Evolutionary conservation across 2,329 filamentous ascomycete species (phyloP).

Genomic region (Thermomyces lanuginosus): DNA sequence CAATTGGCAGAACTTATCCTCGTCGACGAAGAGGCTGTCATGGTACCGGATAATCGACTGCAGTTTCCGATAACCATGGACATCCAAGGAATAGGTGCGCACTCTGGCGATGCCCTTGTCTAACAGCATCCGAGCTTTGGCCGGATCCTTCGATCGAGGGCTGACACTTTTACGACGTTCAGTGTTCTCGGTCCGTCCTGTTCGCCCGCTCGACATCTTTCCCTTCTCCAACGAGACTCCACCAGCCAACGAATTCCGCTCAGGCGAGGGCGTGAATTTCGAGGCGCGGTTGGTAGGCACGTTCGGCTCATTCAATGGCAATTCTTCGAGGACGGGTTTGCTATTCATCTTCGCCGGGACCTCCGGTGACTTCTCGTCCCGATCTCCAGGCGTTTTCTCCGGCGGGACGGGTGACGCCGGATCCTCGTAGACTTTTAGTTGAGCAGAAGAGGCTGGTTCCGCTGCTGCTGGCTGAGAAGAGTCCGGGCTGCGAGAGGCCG

Average conservation of each 20-base stretch:
- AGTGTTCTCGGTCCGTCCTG: too few species aligned
- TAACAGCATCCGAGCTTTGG: slow-evolving; percentile 22
- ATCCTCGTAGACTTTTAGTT: slow-evolving; percentile 39
- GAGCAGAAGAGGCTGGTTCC: slow-evolving; percentile 1
- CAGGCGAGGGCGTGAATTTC: slow-evolving; percentile 8
- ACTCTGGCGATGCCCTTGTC: slow-evolving; percentile 23
- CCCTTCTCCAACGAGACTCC: too few species aligned
- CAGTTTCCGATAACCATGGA: slow-evolving; percentile 27
- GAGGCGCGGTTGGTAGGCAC: slow-evolving; percentile 10
- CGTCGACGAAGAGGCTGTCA: slow-evolving; percentile 19
- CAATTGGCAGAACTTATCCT: slow-evolving; percentile 22
- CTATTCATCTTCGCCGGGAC: slow-evolving; percentile 4
- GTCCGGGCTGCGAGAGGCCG: slow-evolving; percentile 5
- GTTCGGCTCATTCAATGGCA: slow-evolving; percentile 23
- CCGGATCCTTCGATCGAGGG: slow-evolving; percentile 23
- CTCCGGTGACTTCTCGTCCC: slow-evolving; percentile 4
- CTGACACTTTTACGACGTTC: slow-evolving; percentile 19
- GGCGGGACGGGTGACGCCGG: slow-evolving; percentile 23
- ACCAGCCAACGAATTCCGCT: neutral
- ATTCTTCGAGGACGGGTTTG: slow-evolving; percentile 19
- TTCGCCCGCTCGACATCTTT: too few species aligned
- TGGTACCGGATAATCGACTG: slow-evolving; percentile 25
- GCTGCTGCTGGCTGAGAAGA: slow-evolving; percentile 1
- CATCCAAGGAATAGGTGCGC: slow-evolving; percentile 20
- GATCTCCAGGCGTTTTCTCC: slow-evolving; percentile 4